A percentile compares a stretch with the other conserved stretches of the same genome.
phyloP scores from a whole-genome alignment of 2,329 filamentous ascomycete species.

The Exophiala sp. region DNA sequence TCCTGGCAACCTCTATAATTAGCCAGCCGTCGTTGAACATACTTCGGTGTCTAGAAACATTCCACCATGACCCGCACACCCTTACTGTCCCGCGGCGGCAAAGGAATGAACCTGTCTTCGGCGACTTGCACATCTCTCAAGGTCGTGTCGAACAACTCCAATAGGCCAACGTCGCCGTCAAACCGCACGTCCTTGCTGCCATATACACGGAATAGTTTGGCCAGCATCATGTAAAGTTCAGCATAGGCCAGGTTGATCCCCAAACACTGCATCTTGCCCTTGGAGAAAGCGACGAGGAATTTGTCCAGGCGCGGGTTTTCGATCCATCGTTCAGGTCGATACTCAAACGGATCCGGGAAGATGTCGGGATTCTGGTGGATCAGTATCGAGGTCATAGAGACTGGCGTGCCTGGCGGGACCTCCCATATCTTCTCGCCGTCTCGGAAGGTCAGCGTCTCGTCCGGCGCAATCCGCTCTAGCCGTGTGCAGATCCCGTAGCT shows the following conservation, averaged over 20 bases:
- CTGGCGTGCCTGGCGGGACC: constrained; percentile 14
- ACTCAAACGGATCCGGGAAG: constrained; percentile 35
- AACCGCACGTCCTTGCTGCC: constrained; percentile 34
- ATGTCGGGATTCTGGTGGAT: constrained; percentile 36
- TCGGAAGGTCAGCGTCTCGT: constrained; percentile 15
- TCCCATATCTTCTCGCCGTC: neutral
- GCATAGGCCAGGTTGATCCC: constrained; percentile 40
- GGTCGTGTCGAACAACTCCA: constrained; percentile 23
- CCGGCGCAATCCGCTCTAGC: constrained; percentile 29
- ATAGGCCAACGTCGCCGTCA: constrained; percentile 28
- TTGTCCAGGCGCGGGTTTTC: constrained; percentile 27
- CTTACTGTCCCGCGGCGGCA: constrained; percentile 13
- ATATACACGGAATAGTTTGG: constrained; percentile 39
- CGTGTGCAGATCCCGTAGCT: constrained; percentile 32
- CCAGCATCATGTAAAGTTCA: constrained; percentile 37
- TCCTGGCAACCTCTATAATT: too few species aligned
- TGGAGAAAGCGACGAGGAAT: constrained; percentile 38
- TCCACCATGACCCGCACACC: constrained; percentile 15
- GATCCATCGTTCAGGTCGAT: constrained; percentile 38
- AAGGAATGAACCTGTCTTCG: constrained; percentile 15
- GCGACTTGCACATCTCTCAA: constrained; percentile 18
- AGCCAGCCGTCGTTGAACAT: too few species aligned
- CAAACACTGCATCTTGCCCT: constrained; percentile 43
- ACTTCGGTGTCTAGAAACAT: neutral
- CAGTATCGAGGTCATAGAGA: constrained; percentile 34